A percentile compares a stretch with the other conserved stretches of the same genome.
Conservation (phyloP, 2,329 filamentous ascomycete species). For the Ceratocystis albifundus region DNA sequence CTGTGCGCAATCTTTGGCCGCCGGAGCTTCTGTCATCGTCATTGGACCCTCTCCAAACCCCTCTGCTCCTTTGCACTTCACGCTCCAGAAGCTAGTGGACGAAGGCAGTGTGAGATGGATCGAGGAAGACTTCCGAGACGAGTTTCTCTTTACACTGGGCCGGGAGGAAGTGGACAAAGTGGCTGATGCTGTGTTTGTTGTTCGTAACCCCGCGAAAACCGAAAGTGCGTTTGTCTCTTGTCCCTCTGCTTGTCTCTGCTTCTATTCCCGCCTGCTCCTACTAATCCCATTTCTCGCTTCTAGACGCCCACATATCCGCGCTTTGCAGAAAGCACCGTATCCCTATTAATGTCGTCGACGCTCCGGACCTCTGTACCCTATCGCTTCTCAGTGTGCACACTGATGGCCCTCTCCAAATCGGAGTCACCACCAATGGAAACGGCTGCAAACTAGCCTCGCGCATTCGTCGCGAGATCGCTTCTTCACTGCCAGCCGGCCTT, state of each 20-base stretch:
- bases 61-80: slow-evolving; percentile 43
- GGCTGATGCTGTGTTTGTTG: slow-evolving; percentile 90
- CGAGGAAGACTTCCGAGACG: slow-evolving; percentile 53
- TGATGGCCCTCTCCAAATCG: slow-evolving; percentile 86
- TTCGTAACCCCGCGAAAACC: slow-evolving; percentile 28
- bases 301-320: slow-evolving; percentile 56
- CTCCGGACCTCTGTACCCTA: slow-evolving; percentile 77
- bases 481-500: slow-evolving; percentile 62
- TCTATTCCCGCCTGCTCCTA: background rate
- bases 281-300: background rate
- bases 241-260: background rate
- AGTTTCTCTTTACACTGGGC: slow-evolving; percentile 65
- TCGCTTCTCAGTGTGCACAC: slow-evolving; percentile 77
- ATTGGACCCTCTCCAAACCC: slow-evolving; percentile 51
- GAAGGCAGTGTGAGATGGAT: slow-evolving; percentile 55
- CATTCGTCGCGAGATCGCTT: slow-evolving; percentile 76
- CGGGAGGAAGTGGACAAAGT: slow-evolving; percentile 63
- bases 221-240: background rate
- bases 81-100: slow-evolving; percentile 52
- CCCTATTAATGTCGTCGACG: slow-evolving; percentile 85
- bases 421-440: slow-evolving; percentile 87
- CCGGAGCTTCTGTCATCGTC: slow-evolving; percentile 69
- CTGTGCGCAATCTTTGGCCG: slow-evolving; percentile 65
- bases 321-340: slow-evolving; percentile 72
- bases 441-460: slow-evolving; percentile 88